Conservation (phyloP, 768 basidiomycete species). For the Mycena capillaripes region DNA sequence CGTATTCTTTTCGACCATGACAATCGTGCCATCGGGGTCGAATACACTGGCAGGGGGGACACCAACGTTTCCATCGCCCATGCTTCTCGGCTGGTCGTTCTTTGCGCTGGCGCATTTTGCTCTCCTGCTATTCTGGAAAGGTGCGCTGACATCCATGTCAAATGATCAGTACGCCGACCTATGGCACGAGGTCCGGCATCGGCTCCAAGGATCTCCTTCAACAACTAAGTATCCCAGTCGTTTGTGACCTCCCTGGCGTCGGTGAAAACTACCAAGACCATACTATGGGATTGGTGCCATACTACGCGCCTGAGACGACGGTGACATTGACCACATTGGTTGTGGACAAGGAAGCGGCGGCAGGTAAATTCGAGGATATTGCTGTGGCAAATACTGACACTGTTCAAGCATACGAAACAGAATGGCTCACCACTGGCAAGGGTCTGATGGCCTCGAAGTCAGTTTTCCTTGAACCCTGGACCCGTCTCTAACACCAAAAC, state of each 20-base stretch:
- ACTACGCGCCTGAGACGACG: too few relatives aligned
- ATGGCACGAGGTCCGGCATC: slow-evolving; percentile 70
- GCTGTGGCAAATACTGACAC: too few relatives aligned
- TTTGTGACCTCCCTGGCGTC: slow-evolving; percentile 82
- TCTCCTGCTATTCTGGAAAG: slow-evolving; percentile 69
- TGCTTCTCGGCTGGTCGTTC: slow-evolving; percentile 60
- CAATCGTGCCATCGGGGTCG: slow-evolving; percentile 61
- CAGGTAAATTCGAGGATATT: too few relatives aligned
- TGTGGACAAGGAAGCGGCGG: too few relatives aligned
- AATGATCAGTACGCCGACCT: too few relatives aligned
- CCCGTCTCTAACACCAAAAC: too few relatives aligned
- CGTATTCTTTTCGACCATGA: slow-evolving; percentile 64
- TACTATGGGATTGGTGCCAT: too few relatives aligned
- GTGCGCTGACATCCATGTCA: slow-evolving; percentile 27
- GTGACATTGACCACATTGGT: too few relatives aligned
- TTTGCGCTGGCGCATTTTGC: slow-evolving; percentile 68
- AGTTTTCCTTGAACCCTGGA: too few relatives aligned
- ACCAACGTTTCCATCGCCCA: slow-evolving; percentile 43
- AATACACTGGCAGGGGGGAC: slow-evolving; percentile 60
- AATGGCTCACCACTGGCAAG: too few relatives aligned
- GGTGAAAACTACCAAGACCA: slow-evolving; percentile 69
- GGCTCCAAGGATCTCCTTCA: slow-evolving; percentile 65
- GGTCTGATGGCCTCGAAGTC: slow-evolving; percentile 64
- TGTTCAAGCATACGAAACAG: too few relatives aligned
- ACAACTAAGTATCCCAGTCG: slow-evolving; percentile 58